Base-by-base conservation (phyloP, 352 stramenopile species). In the Albugo laibachii region DNA sequence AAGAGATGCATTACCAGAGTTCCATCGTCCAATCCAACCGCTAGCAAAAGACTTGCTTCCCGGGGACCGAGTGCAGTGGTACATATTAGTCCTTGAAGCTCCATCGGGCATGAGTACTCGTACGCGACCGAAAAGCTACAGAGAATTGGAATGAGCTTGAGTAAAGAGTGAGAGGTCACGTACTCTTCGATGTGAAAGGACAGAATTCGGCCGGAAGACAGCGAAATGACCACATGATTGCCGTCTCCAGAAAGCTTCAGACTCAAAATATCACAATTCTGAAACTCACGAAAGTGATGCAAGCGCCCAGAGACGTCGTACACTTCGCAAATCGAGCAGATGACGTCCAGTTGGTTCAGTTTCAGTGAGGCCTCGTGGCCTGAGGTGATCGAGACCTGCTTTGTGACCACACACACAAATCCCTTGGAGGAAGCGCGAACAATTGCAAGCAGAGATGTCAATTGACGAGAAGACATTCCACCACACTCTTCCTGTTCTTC, bases 161-260 rank as follows among this genome's bases (percentile, higher is more conserved):
- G 3, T 10, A 31, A 31, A 31, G 3, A 31, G 8, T 31, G 24
- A 3, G 24, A 31, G 24, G 8, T 31, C 24, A 76, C 74, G 36
- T 73, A 92, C 78, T 92, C 79, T 47, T 88, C 74, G 8, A 83
- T 61, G 38, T 74, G 75, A 40, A 66, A 92, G 41, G 87, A 63
- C 24, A 76, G 65, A 13, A 88, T 56, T 2, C 62, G 61, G 1
- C 57, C 55, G 0, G 62, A 48, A 1, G 58, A 47, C 3, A 87
- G 49, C 11, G 74, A 84, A 6, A 85, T 44, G 31, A 87, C 67
- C n/a, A 85, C 53, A 19, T 87, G 39, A 47, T 83, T 70, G 0
- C 79, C 79, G 59, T 89, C 76, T 3, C 39, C 13, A n/a, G 42
- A 20, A 63, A 38, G 78, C 58, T 45, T 66, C 54, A 5, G 52